phyloP scores from a whole-genome alignment of 257 asterid species.

The Solanum rostratum region DNA sequence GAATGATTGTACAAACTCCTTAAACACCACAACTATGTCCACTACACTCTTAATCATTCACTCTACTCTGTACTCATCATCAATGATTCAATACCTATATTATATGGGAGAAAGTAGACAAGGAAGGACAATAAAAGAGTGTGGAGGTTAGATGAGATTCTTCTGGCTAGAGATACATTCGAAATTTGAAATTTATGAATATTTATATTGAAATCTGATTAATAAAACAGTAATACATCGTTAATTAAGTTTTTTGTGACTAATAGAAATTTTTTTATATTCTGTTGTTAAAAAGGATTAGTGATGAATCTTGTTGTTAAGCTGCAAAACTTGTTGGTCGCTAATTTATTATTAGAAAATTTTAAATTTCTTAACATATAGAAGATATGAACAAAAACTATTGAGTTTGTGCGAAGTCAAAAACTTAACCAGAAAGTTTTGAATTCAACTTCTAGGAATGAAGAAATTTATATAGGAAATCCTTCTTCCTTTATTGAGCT shows the following conservation, averaged over 20 bases:
- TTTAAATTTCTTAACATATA: not conserved
- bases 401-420: not conserved
- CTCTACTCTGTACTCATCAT: not conserved
- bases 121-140: not conserved
- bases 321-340: not conserved
- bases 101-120: not conserved
- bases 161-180: not conserved
- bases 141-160: not conserved
- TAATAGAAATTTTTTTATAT: not conserved
- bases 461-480: not conserved
- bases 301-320: not conserved
- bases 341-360: not conserved
- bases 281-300: not conserved
- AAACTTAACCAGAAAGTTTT: not conserved
- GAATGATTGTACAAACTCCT: not conserved
- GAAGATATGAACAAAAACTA: not conserved
- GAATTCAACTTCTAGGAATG: rapidly evolving
- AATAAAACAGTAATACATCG: not conserved
- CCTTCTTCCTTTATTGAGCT: not conserved
- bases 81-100: not conserved
- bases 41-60: not conserved
- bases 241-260: not conserved
- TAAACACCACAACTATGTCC: not conserved
- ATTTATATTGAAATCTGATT: not conserved
- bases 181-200: not conserved